phyloP scores from a whole-genome alignment of 2,329 filamentous ascomycete species.

The Fusarium setosum region DNA sequence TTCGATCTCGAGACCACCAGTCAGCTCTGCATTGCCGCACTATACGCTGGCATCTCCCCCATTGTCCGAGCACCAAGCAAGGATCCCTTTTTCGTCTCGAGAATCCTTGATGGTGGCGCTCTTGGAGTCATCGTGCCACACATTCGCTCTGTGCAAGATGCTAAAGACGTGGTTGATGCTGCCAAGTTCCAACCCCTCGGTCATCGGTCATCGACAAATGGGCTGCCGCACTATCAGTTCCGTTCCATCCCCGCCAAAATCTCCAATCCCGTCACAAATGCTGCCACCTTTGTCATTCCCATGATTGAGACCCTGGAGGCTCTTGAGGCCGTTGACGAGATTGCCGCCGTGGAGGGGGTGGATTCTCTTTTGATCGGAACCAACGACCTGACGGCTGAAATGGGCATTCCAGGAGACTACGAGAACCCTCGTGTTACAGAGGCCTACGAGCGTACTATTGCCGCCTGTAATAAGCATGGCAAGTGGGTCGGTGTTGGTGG shows the following conservation, averaged over 20 bases:
- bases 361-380: constrained; percentile 57
- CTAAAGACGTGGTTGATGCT: constrained; percentile 39
- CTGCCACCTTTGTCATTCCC: constrained; percentile 40
- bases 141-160: constrained; percentile 39
- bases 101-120: constrained; percentile 40
- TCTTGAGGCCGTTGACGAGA: constrained; percentile 44
- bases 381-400: constrained; percentile 56
- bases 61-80: constrained; percentile 41
- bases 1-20: constrained; percentile 48
- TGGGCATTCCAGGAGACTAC: constrained; percentile 48
- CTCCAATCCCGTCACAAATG: constrained; percentile 34
- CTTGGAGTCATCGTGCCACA: constrained; percentile 43
- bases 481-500: constrained; percentile 56
- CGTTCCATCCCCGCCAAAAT: constrained; percentile 35
- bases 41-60: constrained; percentile 44
- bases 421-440: constrained; percentile 36
- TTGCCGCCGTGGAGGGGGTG: constrained; percentile 51
- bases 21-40: constrained; percentile 45
- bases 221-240: constrained; percentile 35
- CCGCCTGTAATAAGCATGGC: constrained; percentile 50
- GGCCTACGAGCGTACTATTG: constrained; percentile 47
- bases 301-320: constrained; percentile 46
- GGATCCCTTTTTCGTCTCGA: constrained; percentile 41
- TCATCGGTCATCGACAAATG: constrained; percentile 37
- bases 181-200: constrained; percentile 43